Percentiles rank a stretch among this genome's conserved stretches.
These are phyloP conservation scores for Talaromyces atroroseus DNA, from an alignment of 2,329 filamentous ascomycete genomes.

Conservation along the genomic window DNA sequence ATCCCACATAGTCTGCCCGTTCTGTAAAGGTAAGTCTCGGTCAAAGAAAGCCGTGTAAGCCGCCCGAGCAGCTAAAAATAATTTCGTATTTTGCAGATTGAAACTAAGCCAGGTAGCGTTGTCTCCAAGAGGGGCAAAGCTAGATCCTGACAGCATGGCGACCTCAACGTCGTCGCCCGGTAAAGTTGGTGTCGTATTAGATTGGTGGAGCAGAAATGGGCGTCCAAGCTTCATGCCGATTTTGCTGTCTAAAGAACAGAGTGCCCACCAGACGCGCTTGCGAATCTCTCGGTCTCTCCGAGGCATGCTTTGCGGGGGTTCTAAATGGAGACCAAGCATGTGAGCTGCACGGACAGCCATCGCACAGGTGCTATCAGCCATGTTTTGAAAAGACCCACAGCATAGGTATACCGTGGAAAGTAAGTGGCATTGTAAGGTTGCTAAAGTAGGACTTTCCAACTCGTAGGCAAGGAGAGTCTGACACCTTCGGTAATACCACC, in stretches of 20 bases:
- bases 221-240: conserved; percentile 45
- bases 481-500: conserved; percentile 45
- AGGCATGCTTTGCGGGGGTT: conserved; percentile 35
- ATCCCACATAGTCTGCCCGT: conserved; percentile 24
- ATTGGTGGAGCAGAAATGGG: conserved; percentile 34
- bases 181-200: conserved; percentile 31
- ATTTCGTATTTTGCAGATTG: conserved; percentile 28
- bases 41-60: conserved; percentile 35
- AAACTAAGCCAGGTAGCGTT: conserved; percentile 40
- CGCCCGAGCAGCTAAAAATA: conserved; percentile 29
- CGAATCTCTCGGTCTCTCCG: conserved; percentile 40
- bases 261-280: conserved; percentile 49
- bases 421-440: conserved; percentile 46
- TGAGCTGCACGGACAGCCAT: conserved; percentile 43
- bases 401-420: conserved; percentile 44
- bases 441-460: conserved; percentile 45
- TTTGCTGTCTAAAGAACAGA: conserved; percentile 48
- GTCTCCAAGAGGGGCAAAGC: conserved; percentile 27
- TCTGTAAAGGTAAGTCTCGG: conserved; percentile 21
- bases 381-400: conserved; percentile 46
- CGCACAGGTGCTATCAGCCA: conserved; percentile 38
- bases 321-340: conserved; percentile 46
- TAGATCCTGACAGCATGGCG: conserved; percentile 26
- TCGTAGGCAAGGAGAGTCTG: conserved; percentile 42
- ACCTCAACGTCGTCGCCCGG: conserved; percentile 33